Evolutionary conservation across 208 protist genomes (phyloP).

Genomic region (Crithidia sp.): DNA sequence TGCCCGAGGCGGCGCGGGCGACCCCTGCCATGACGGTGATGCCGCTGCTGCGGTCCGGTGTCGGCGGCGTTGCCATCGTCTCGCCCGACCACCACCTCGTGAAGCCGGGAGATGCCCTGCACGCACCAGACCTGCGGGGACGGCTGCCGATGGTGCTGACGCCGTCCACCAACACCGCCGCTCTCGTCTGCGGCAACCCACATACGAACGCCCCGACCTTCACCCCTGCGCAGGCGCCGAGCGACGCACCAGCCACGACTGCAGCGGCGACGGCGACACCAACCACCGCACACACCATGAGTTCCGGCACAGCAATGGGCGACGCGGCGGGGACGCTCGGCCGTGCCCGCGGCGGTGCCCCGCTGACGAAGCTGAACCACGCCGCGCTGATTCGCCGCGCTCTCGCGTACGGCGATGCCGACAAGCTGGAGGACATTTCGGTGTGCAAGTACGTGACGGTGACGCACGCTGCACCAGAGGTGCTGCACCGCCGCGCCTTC

Average conservation of each 20-base stretch:
- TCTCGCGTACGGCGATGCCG: constrained; percentile 25
- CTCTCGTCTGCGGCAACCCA: constrained; percentile 10
- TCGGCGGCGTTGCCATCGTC: constrained; percentile 33
- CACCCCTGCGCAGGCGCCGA: neutral
- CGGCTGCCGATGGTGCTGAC: constrained; percentile 29
- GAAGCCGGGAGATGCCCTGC: constrained; percentile 15
- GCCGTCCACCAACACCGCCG: neutral
- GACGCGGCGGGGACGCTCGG: constrained; percentile 24
- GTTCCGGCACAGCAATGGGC: constrained; percentile 7
- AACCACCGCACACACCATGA: constrained; percentile 11
- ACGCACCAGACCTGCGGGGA: constrained; percentile 8
- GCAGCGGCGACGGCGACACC: neutral
- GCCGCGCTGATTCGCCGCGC: constrained; percentile 14
- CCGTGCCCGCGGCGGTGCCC: constrained; percentile 21
- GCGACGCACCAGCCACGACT: neutral
- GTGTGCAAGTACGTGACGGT: constrained; percentile 57
- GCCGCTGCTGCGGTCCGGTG: constrained; percentile 23
- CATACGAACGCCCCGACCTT: constrained; percentile 9
- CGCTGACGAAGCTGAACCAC: constrained; percentile 39
- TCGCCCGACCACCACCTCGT: constrained; percentile 23
- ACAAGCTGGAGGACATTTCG: constrained; percentile 31
- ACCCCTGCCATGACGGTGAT: constrained; percentile 17
- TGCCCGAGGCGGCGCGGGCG: constrained; percentile 19
- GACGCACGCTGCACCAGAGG: constrained; percentile 72
- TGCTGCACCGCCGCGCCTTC: constrained; percentile 47